phyloP scores from a whole-genome alignment of 306 rosid species.

The Dicorynia guianensis region DNA sequence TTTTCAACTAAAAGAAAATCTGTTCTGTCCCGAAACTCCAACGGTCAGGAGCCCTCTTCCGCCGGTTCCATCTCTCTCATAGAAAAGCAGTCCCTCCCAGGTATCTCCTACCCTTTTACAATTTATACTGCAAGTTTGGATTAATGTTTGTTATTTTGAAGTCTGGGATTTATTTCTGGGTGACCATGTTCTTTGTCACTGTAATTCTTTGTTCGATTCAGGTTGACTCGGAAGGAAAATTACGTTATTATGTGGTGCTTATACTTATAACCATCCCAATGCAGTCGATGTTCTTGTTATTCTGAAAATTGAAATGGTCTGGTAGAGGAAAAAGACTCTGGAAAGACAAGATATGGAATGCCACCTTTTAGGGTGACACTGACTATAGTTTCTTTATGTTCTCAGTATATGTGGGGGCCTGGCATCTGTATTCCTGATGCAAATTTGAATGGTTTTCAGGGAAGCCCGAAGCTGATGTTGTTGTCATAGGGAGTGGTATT shows the following conservation, averaged over 20 bases:
- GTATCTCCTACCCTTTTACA: slow-evolving; percentile 26
- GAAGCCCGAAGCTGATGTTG: slow-evolving; percentile 75
- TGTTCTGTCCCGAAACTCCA: slow-evolving; percentile 53
- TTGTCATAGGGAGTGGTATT: slow-evolving; percentile 88
- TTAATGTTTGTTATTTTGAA: background rate
- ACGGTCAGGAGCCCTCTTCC: slow-evolving; percentile 46
- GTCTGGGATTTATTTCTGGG: background rate
- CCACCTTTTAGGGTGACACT: background rate
- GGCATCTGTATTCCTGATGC: background rate
- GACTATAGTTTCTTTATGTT: background rate
- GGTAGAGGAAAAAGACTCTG: background rate
- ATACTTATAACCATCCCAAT: background rate
- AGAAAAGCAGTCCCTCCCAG: slow-evolving; percentile 49
- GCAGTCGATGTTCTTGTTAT: background rate
- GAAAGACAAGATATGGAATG: background rate
- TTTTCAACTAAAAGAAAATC: slow-evolving; percentile 39
- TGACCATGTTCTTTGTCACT: background rate
- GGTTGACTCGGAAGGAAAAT: background rate
- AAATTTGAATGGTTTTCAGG: slow-evolving; percentile 37
- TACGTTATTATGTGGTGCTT: too few species aligned
- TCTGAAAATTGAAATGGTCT: background rate
- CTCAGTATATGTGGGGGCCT: slow-evolving; percentile 1
- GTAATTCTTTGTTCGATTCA: background rate
- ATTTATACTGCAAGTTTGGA: background rate
- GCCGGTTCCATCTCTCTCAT: slow-evolving; percentile 39